These are phyloP conservation scores for Leccinum pellstonianum DNA, from an alignment of 768 basidiomycete genomes.

Conservation along the genomic window DNA sequence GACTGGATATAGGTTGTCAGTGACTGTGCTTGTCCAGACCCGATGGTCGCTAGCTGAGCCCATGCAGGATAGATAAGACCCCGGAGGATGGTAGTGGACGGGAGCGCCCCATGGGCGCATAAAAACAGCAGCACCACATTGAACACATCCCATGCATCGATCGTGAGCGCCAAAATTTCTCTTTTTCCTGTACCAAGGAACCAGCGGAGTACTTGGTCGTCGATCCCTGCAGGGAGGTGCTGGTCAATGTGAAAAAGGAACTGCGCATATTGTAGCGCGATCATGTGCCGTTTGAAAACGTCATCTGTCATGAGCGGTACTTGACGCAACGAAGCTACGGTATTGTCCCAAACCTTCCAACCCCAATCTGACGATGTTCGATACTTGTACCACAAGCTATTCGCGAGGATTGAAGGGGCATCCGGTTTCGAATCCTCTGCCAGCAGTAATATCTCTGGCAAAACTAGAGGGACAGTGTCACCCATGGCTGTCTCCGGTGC, in stretches of 20 bases:
- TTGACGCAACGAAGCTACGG: constrained; percentile 70
- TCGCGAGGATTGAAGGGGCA: constrained; percentile 69
- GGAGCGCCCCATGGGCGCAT: constrained; percentile 63
- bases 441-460: constrained; percentile 69
- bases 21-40: constrained; percentile 38
- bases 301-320: constrained; percentile 57
- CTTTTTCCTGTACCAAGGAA: constrained; percentile 64
- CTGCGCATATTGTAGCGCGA: constrained; percentile 62
- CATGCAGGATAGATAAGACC: constrained; percentile 82
- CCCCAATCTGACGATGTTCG: constrained; percentile 72
- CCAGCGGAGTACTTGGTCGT: constrained; percentile 71
- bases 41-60: constrained; percentile 50
- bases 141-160: constrained; percentile 68
- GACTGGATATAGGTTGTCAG: constrained; percentile 55
- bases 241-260: constrained; percentile 76
- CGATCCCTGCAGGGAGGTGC: constrained; percentile 71
- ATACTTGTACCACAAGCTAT: constrained; percentile 81
- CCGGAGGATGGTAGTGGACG: constrained; percentile 67
- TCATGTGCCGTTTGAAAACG: constrained; percentile 43
- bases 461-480: constrained; percentile 35
- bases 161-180: constrained; percentile 56
- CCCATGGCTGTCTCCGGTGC: constrained; percentile 37
- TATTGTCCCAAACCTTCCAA: constrained; percentile 83
- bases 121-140: constrained; percentile 57
- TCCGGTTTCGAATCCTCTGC: constrained; percentile 56